These are phyloP conservation scores for Xylariaceae sp. DNA, from an alignment of 2,329 filamentous ascomycete species.

Conservation along the genomic window DNA sequence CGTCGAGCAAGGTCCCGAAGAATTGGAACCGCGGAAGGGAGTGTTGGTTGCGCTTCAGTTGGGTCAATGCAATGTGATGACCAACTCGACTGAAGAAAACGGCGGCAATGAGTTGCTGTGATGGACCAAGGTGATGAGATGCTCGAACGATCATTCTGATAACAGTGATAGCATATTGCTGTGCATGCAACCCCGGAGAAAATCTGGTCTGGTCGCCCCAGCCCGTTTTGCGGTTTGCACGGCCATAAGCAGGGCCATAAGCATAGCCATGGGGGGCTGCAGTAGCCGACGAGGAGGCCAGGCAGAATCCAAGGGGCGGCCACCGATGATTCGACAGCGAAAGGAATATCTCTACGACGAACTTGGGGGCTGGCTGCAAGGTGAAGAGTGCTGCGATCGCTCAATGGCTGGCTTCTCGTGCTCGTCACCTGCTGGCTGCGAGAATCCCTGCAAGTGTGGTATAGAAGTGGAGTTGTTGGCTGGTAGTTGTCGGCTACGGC, in stretches of 20 bases:
- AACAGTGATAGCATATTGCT: neutral
- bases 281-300: neutral
- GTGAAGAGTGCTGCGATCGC: neutral
- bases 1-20: neutral
- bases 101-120: too few relatives aligned
- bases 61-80: neutral
- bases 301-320: neutral
- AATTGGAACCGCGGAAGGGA: neutral
- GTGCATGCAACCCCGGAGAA: neutral
- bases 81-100: neutral
- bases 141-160: too few relatives aligned
- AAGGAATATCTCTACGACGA: constrained; percentile 10
- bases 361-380: constrained; percentile 13
- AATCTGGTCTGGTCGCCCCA: neutral
- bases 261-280: neutral
- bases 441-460: constrained; percentile 10
- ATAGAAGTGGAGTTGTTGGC: constrained; percentile 2
- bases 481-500: constrained; percentile 12
- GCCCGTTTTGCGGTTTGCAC: neutral
- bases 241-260: neutral
- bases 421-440: constrained; percentile 12
- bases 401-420: neutral
- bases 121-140: too few relatives aligned
- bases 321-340: constrained; percentile 12
- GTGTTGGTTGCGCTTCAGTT: neutral